phyloP scores from a whole-genome alignment of 2,329 filamentous ascomycete genomes.

The Aspergillus japonicus region DNA sequence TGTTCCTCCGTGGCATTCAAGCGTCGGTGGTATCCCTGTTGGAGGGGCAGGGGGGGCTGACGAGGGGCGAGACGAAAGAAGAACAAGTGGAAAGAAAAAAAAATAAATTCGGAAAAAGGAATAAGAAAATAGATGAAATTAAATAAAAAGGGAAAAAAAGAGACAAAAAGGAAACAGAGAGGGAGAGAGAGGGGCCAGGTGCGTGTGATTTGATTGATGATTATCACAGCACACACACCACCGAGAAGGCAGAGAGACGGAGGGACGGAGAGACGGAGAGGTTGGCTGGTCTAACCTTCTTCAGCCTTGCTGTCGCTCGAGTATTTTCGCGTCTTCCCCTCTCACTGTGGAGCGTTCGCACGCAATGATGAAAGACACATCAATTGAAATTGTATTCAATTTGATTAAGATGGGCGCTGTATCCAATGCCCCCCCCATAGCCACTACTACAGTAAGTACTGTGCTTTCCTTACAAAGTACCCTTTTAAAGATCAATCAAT shows the following conservation, averaged over 20 bases:
- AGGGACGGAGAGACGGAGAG: neutral
- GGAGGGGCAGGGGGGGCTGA: slow-evolving; percentile 24
- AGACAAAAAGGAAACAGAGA: neutral
- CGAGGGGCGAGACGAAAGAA: slow-evolving; percentile 14
- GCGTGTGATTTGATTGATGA: slow-evolving; percentile 10
- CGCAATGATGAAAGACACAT: slow-evolving; percentile 5
- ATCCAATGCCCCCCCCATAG: neutral
- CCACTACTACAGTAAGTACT: too few relatives aligned
- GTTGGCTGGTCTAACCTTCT: neutral
- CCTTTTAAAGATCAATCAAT: too few relatives aligned
- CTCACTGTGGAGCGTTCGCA: slow-evolving; percentile 3
- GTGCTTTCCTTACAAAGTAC: too few relatives aligned
- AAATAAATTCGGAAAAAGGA: neutral
- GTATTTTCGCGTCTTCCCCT: neutral
- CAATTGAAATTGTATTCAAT: slow-evolving; percentile 3
- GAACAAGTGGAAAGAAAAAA: neutral
- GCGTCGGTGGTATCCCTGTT: slow-evolving; percentile 19
- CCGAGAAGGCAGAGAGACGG: too few relatives aligned
- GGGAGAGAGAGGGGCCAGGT: neutral
- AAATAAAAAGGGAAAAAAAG: slow-evolving; percentile 5
- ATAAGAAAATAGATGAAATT: slow-evolving; percentile 5
- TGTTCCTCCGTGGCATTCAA: slow-evolving; percentile 21
- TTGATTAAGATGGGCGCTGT: neutral
- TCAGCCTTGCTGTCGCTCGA: neutral
- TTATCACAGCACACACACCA: neutral